Conservation (phyloP, 129 eudicot species). For the Calendula officinalis region DNA sequence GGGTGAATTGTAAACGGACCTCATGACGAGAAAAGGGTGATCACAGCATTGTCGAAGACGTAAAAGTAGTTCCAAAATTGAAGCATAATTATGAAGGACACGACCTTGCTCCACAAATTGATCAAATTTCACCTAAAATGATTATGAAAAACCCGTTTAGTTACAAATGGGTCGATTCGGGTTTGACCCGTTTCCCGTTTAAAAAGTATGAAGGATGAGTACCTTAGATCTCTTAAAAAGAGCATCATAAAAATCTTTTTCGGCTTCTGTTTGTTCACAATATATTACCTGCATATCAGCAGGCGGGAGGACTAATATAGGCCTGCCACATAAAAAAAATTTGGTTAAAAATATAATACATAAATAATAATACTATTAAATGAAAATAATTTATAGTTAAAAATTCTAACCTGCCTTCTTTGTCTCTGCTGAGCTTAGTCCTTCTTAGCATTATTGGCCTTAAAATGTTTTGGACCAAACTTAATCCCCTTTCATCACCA, state of each 20-base stretch:
- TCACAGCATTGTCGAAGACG: conserved; percentile 99
- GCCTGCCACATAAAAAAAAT: conserved; percentile 47
- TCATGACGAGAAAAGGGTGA: conserved; percentile 98
- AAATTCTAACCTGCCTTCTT: conserved; percentile 74
- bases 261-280: conserved; percentile 83
- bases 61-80: conserved; percentile 84
- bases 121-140: conserved; percentile 78
- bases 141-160: background rate
- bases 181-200: background rate
- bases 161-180: no score
- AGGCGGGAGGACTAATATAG: conserved; percentile 94
- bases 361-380: background rate
- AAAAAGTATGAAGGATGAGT: background rate
- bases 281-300: conserved; percentile 74
- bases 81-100: conserved; percentile 95
- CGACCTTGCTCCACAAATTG: conserved; percentile 97
- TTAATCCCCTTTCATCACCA: conserved; percentile 93
- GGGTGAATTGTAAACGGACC: conserved; percentile 34
- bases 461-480: conserved; percentile 78
- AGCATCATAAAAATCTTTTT: conserved; percentile 91
- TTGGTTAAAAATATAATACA: conserved; percentile 3
- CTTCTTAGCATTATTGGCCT: conserved; percentile 92
- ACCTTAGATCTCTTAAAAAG: conserved; percentile 96
- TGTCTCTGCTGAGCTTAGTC: conserved; percentile 81
- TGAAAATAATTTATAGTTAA: background rate